phyloP scores from a whole-genome alignment of 208 protist genomes.

The Herpetomonas tarakana region DNA sequence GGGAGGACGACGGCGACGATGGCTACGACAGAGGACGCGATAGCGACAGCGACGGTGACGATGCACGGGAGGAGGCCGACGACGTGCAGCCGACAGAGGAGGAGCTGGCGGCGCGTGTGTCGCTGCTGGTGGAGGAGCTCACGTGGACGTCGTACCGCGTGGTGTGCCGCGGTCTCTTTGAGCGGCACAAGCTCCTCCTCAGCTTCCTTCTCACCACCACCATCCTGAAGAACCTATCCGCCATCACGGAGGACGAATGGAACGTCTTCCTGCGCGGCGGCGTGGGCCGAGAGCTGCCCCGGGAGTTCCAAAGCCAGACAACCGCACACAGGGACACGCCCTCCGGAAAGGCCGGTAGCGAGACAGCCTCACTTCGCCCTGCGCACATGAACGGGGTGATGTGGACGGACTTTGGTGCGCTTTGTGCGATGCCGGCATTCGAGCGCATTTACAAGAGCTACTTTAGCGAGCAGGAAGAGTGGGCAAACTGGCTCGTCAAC shows the following conservation, averaged over 20 bases:
- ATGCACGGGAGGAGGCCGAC: slow-evolving; percentile 13
- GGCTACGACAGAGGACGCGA: neutral
- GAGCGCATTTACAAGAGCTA: slow-evolving; percentile 75
- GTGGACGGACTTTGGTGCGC: slow-evolving; percentile 91
- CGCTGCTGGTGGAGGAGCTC: slow-evolving; percentile 69
- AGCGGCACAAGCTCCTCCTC: slow-evolving; percentile 93
- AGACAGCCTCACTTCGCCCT: slow-evolving; percentile 32
- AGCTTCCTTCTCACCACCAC: slow-evolving; percentile 88
- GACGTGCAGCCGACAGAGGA: slow-evolving; percentile 13
- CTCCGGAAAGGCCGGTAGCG: slow-evolving; percentile 15
- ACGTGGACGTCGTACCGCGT: slow-evolving; percentile 88
- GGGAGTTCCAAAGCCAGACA: slow-evolving; percentile 14
- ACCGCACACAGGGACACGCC: neutral
- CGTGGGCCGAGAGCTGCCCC: slow-evolving; percentile 35
- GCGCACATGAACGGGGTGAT: slow-evolving; percentile 86
- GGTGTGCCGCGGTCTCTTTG: slow-evolving; percentile 94
- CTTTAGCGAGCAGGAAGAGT: slow-evolving; percentile 44
- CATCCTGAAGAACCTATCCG: slow-evolving; percentile 59
- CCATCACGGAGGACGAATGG: slow-evolving; percentile 79
- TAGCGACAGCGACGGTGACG: neutral
- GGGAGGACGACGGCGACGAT: slow-evolving; percentile 15
- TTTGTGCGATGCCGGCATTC: slow-evolving; percentile 84
- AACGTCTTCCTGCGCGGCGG: slow-evolving; percentile 80
- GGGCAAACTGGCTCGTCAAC: slow-evolving; percentile 82
- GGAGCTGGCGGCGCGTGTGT: slow-evolving; percentile 61